Evolutionary conservation across 2,329 filamentous ascomycete genomes (phyloP).

Genomic region (Alternaria sp.): DNA sequence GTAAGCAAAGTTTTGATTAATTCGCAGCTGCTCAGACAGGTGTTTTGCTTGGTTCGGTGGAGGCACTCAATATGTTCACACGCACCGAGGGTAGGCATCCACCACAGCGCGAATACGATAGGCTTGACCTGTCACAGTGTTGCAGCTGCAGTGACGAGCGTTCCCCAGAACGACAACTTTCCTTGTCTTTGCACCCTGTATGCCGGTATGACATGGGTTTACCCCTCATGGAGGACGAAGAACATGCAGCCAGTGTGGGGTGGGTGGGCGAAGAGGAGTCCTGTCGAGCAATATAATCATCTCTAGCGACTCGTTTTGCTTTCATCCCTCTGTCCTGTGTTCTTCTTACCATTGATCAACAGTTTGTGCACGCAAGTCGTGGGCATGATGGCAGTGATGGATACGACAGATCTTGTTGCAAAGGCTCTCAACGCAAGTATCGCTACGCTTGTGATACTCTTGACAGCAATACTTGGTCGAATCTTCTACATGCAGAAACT

Average conservation of each 20-base stretch:
- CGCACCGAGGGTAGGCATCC: background rate
- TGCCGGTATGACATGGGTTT: background rate
- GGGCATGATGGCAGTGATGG: conserved; percentile 1
- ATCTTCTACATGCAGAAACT: conserved; percentile 52
- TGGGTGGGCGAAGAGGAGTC: background rate
- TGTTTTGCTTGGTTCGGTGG: background rate
- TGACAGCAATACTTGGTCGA: conserved; percentile 21
- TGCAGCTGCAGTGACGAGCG: background rate
- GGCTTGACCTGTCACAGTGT: background rate
- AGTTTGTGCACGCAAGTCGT: background rate
- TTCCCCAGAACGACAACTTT: background rate
- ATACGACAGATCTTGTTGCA: background rate
- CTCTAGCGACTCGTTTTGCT: background rate
- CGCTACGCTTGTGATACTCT: conserved; percentile 7
- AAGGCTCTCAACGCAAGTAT: conserved; percentile 11
- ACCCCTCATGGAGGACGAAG: background rate
- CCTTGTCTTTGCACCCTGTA: background rate
- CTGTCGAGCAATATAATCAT: background rate
- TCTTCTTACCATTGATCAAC: background rate
- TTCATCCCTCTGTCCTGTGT: background rate
- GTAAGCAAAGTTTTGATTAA: conserved; percentile 2
- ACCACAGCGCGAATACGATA: background rate
- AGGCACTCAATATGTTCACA: background rate
- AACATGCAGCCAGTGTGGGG: background rate
- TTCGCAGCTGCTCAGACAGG: background rate